phyloP scores from a whole-genome alignment of 169 alveolate species.

The Sarcocystis neurona region DNA sequence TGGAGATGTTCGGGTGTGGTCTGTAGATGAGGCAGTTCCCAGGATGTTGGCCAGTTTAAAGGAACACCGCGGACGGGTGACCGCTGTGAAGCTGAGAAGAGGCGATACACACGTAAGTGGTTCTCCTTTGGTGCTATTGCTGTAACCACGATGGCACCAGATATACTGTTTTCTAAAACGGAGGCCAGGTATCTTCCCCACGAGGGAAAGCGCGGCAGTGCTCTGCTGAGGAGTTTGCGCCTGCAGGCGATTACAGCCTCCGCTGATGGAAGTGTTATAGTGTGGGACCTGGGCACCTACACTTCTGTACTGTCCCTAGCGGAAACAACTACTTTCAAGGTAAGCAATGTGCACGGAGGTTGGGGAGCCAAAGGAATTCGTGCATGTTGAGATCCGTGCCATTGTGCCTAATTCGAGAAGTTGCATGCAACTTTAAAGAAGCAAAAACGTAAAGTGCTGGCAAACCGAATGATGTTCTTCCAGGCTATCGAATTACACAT shows the following conservation, averaged over 20 bases:
- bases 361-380: too few species aligned
- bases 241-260: conserved; percentile 89
- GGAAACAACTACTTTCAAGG: conserved; percentile 56
- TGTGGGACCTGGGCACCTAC: conserved; percentile 87
- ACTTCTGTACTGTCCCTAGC: conserved; percentile 54
- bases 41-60: conserved; percentile 75
- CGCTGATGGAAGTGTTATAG: conserved; percentile 91
- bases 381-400: too few species aligned
- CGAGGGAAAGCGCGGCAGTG: not conserved
- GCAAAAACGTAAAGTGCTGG: too few species aligned
- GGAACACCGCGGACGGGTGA: conserved; percentile 88
- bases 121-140: not conserved
- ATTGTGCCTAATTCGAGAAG: too few species aligned
- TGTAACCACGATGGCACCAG: not conserved
- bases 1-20: conserved; percentile 93
- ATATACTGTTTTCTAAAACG: not conserved
- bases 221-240: not conserved
- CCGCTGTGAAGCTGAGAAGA: conserved; percentile 77
- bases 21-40: conserved; percentile 20
- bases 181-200: not conserved
- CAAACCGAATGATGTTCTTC: conserved; percentile 87
- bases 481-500: conserved; percentile 88
- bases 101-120: conserved; percentile 69
- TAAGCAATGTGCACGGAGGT: too few species aligned
- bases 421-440: too few species aligned